These are phyloP conservation scores for Alternaria gansuensis DNA, from an alignment of 2,329 filamentous ascomycete genomes.

Conservation along the genomic window DNA sequence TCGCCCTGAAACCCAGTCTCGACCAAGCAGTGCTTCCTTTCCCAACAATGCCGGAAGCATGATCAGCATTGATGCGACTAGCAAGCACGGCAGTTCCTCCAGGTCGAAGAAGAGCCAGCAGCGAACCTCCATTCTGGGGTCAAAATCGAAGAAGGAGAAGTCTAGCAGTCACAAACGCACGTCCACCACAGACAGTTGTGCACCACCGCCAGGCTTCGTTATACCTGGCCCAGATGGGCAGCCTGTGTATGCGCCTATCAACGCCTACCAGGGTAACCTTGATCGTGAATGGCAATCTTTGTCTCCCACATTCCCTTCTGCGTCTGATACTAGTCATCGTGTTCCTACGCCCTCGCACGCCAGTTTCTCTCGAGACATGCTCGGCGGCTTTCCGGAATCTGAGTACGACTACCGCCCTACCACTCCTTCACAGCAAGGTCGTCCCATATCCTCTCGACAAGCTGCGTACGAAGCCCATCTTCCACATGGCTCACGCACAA, in stretches of 20 bases:
- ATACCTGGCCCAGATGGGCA: constrained; percentile 60
- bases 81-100: constrained; percentile 39
- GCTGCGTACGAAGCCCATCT: constrained; percentile 26
- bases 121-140: constrained; percentile 41
- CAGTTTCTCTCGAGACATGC: constrained; percentile 43
- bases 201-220: constrained; percentile 59
- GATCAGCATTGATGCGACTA: constrained; percentile 42
- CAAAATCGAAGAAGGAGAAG: constrained; percentile 46
- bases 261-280: constrained; percentile 52
- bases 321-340: constrained; percentile 44
- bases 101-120: constrained; percentile 50
- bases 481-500: constrained; percentile 26
- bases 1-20: constrained; percentile 34
- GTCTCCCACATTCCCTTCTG: constrained; percentile 57
- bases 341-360: constrained; percentile 45
- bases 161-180: constrained; percentile 43
- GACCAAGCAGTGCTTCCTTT: constrained; percentile 36
- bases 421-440: constrained; percentile 33
- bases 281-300: constrained; percentile 46
- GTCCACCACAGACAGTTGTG: constrained; percentile 34
- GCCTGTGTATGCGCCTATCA: constrained; percentile 57
- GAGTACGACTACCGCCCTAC: constrained; percentile 34
- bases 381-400: constrained; percentile 54
- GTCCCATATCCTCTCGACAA: constrained; percentile 31
- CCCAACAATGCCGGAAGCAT: constrained; percentile 44